Conservation (phyloP, 2,329 filamentous ascomycete species). For the Juglanconis sp. region DNA sequence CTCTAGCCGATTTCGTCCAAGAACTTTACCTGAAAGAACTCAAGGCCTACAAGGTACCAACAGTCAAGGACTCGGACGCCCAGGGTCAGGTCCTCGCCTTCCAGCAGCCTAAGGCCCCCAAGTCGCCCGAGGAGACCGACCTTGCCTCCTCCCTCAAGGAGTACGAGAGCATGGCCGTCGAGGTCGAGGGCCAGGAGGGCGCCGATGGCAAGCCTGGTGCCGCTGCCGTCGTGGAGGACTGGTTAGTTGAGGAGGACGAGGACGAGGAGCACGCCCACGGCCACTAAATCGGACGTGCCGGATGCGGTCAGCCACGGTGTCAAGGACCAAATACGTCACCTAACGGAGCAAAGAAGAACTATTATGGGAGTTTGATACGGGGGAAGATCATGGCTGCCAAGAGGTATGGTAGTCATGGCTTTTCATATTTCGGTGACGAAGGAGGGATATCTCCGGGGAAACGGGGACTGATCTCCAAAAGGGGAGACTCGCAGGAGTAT, state of each 20-base stretch:
- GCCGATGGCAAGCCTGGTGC: conserved; percentile 48
- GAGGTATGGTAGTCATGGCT: too few species aligned
- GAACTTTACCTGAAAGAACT: conserved; percentile 97
- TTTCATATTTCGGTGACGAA: background rate
- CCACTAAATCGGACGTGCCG: conserved; percentile 38
- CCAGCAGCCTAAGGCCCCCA: conserved; percentile 71
- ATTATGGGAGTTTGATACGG: too few species aligned
- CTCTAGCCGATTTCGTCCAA: conserved; percentile 89
- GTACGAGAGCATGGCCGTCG: conserved; percentile 91
- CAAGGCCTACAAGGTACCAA: conserved; percentile 86
- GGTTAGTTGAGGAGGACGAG: conserved; percentile 79
- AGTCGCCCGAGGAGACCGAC: conserved; percentile 90
- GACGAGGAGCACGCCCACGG: conserved; percentile 41
- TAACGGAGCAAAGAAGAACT: background rate
- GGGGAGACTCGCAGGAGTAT: conserved; percentile 26
- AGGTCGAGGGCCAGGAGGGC: conserved; percentile 83
- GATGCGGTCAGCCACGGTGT: background rate
- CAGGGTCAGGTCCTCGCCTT: conserved; percentile 92
- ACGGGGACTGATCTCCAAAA: background rate
- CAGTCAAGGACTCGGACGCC: conserved; percentile 80
- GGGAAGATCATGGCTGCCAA: background rate
- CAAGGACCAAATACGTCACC: background rate
- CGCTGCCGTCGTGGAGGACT: conserved; percentile 60
- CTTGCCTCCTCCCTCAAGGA: conserved; percentile 87
- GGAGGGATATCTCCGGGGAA: background rate